Base-by-base conservation (phyloP, 2,329 filamentous ascomycete species). In the Magnaporthiopsis rhizophila region DNA sequence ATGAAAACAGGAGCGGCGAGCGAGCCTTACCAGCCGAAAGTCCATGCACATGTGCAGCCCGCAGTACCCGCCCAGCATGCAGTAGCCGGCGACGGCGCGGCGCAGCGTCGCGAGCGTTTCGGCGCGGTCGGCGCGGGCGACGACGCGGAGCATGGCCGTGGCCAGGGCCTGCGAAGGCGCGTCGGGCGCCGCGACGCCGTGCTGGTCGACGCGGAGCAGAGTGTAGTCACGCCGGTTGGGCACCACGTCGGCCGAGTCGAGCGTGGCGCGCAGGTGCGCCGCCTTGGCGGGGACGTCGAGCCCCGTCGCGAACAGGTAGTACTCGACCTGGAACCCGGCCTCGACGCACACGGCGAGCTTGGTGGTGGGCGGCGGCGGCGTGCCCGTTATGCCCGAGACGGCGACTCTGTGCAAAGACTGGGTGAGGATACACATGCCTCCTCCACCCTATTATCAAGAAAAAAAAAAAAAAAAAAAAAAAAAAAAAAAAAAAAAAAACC, bases 351-450 rank as follows among this genome's bases (percentile, higher is more conserved):
- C 74, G n/a, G 80, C 80, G 8, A 81, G 73, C 67, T 83, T 83
- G 1, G 81, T 83, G 0, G 81, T 83, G 1, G 79, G 74, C 0
- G 81, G 81, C 2, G 81, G 81, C 0, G 78, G 75, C 0, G 68
- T 65, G 0, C 80, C 81, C 26, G 67, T 75, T 26, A 78, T 72
- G 0, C 79, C 78, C 0, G 72, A 75, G 0, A 83, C 72, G 13
- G 67, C 71, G 0, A 81, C 78, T 1, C 62, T 58, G 62, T 30
- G 28, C 3, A 5, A 30, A 30, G 28, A 30, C 28, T 30, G 28
- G 3, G 28, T 30, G 28, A 30, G 28, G 28, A 30, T 30, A 30
- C 28, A 30, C 28, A 30, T 30, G 28, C n/a, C n/a, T n/a, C 28
- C 28, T 30, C 5, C 28, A 30, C 28, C 28, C 28, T 30, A 5